These are phyloP conservation scores for Apostasia ramifera DNA, from an alignment of 106 monocot genomes.

Conservation along the genomic window DNA sequence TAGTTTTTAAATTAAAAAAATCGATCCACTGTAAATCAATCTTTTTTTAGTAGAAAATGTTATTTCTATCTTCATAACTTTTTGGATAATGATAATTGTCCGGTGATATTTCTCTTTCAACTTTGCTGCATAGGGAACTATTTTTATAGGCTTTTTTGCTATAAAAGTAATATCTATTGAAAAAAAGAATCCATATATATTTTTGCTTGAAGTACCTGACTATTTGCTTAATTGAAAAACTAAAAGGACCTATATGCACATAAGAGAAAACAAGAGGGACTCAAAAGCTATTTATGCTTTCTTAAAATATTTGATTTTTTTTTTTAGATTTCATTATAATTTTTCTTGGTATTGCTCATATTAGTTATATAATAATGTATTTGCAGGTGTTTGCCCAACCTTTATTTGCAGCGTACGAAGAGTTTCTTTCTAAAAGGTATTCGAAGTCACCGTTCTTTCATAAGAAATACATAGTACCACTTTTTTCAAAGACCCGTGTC, in stretches of 20 bases:
- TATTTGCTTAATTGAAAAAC: too few species aligned
- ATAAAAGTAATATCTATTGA: neutral
- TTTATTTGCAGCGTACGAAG: conserved; percentile 49
- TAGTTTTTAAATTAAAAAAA: too few species aligned
- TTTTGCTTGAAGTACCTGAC: neutral
- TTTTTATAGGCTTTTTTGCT: neutral
- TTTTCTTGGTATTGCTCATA: neutral
- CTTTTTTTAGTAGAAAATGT: too few species aligned
- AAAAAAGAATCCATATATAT: neutral
- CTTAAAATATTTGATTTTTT: too few species aligned
- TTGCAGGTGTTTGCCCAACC: conserved; percentile 67
- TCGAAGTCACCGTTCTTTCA: conserved; percentile 43
- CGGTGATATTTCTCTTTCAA: too few species aligned
- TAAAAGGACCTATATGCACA: too few species aligned
- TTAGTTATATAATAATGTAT: too few species aligned
- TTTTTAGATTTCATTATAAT: neutral
- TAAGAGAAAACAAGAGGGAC: too few species aligned
- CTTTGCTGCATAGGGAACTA: neutral
- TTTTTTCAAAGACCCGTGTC: conserved; percentile 16
- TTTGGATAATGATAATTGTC: too few species aligned
- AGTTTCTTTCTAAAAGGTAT: conserved; percentile 33
- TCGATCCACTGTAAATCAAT: too few species aligned
- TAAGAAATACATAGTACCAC: conserved; percentile 21
- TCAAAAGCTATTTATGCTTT: too few species aligned
- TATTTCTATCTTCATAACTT: too few species aligned